Base-by-base conservation (phyloP, 2,329 filamentous ascomycete species). In the Chlorencoelia australis region DNA sequence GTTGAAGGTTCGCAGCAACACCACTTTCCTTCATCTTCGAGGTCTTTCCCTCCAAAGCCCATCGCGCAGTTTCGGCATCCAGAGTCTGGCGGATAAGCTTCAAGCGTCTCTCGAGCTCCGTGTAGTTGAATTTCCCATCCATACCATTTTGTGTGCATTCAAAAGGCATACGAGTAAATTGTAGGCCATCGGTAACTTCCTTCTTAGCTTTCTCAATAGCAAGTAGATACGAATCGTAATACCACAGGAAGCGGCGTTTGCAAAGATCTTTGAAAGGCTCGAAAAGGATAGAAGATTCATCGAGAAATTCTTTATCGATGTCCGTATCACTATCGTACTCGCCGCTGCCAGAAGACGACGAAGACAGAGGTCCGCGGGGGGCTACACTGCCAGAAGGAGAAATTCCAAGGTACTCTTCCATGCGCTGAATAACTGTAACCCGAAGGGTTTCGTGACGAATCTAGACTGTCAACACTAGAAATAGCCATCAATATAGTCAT, bases 161-260 rank as follows among this genome's bases (percentile, higher is more conserved):
- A 48, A 98, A 98, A 0, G 86, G 84, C 85, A 94, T 94, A 33
- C 71, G 71, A n/a, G 65, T 59, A 52, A 98, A 96, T 1, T 56
- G 43, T 24, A 74, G 63, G 3, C 74, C 72, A 41, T 80, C 75
- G 42, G 71, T 69, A 37, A 79, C 73, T 47, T 83, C 75, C 17
- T 64, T 58, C 49, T 68, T 71, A 18, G 79, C 82, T 41, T 76
- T 69, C 24, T 76, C 68, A 34, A 94, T 78, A 1, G 80, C 71
- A 3, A 71, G 65, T 15, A 91, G 65, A 54, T 96, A 96, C 3
- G 82, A 82, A 47, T 93, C 82, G 58, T 84, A 94, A 61, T 96
- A 96, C 91, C 91, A 96, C 10, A 96, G 65, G 55, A 96, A 95
- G 1, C 88, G 77, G 24, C 82, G 78, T 61, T 96, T 96, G 68